Evolutionary conservation across 1,139 yeast species (phyloP), one percentile per base, ranked within the genome.

Genomic region (Ogataea hybrid): DNA sequence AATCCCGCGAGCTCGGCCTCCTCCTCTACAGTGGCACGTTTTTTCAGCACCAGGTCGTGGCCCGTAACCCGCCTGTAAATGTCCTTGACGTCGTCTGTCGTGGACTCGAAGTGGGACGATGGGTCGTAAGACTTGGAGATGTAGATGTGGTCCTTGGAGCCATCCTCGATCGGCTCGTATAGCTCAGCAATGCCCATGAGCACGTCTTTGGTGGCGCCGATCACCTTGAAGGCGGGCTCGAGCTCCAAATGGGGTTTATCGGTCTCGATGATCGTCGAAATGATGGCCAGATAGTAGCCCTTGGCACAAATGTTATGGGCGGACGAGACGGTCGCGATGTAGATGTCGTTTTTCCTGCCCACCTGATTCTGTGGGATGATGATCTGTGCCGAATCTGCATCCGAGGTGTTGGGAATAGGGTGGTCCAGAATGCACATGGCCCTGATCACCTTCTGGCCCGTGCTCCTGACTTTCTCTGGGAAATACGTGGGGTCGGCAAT

Each of bases 401-500:
- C 86, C 52, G 75, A 73, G 17, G 96, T 89, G 61, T 79, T 79
- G 39, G 96, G 86, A 41, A 92, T 75, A 16, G 97, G 95, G 61
- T 89, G 97, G 58, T 90, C 85, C 63, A 94, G 71, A 47, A 92
- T 76, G 64, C 97, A 89, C 75, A 94, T 90, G 44, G 97, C 97
- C 63, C 99, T 80, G 52, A 92, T 89, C 41, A 94, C 96, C 60
- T 75, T 81, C 54, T 84, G 80, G 27, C 96, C 97, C 4, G 92
- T 82, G 63, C 86, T 79, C 62, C 78, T 74, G 46, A 92, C 97
- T 66, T 80, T 83, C 34, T 84, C 87, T 2, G 97, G 97, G 80
- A 92, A 92, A 63, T 92, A 92, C 12, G 98, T 92, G 46, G 99
- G 99, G 64, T 92, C 99, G 27, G 97, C 97, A 69, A 92, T 89